phyloP scores from a whole-genome alignment of 345 rosid species.

The Conringia planisiliqua region DNA sequence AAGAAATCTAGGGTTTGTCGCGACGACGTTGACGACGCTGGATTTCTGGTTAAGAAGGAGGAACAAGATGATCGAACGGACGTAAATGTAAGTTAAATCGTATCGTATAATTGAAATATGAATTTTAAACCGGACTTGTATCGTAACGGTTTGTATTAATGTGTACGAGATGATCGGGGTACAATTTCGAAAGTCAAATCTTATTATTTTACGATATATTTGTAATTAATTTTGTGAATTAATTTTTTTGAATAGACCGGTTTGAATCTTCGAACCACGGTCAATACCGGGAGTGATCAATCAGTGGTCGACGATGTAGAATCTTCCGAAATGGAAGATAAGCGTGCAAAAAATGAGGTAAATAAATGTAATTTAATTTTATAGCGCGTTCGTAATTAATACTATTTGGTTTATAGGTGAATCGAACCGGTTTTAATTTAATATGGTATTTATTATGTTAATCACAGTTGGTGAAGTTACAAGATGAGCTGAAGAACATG shows the following conservation, averaged over 20 bases:
- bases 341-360: conserved; percentile 62
- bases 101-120: background rate
- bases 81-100: conserved; percentile 54
- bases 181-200: background rate
- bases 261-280: conserved; percentile 66
- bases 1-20: conserved; percentile 31
- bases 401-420: background rate
- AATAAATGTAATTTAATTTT: background rate
- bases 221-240: background rate
- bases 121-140: background rate
- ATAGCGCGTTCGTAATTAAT: background rate
- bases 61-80: conserved; percentile 30
- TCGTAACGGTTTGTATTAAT: background rate
- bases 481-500: conserved; percentile 63
- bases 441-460: background rate
- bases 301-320: conserved; percentile 75
- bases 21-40: conserved; percentile 6
- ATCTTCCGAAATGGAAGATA: conserved; percentile 59
- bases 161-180: background rate
- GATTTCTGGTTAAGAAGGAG: conserved; percentile 54
- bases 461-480: conserved; percentile 52
- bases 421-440: background rate
- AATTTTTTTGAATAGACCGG: conserved; percentile 56
- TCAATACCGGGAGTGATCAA: conserved; percentile 68
- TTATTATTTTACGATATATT: background rate